Conservation (phyloP, 2,329 filamentous ascomycete genomes). For the Chaetothyriales sp. region DNA sequence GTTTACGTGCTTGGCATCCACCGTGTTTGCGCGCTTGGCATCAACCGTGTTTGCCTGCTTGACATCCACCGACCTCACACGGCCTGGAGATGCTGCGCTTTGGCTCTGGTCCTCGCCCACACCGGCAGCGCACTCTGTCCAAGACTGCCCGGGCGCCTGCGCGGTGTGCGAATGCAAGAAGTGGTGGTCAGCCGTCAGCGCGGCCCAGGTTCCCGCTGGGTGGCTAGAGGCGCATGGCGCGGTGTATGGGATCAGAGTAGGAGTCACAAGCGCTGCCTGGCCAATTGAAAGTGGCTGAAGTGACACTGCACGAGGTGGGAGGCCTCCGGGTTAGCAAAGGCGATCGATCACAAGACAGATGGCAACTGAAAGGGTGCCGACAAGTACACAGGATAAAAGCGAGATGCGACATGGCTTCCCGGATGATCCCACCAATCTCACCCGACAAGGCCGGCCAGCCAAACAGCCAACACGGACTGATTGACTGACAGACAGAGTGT, state of each 20-base stretch:
- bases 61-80: background rate
- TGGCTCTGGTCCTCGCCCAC: background rate
- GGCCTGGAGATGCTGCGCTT: background rate
- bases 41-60: background rate
- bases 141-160: background rate
- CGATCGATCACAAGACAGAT: background rate
- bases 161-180: background rate
- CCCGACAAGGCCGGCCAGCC: background rate
- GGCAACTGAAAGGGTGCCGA: too few species aligned
- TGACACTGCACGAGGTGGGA: background rate
- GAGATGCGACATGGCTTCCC: background rate
- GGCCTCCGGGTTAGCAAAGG: background rate
- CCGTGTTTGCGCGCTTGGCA: background rate
- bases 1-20: background rate
- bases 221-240: background rate
- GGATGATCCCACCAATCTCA: background rate
- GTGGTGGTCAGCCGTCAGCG: background rate
- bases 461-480: background rate
- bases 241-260: background rate
- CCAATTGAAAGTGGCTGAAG: background rate
- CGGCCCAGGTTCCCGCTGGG: background rate
- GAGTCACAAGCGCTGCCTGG: background rate
- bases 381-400: background rate
- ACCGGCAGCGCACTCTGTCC: background rate
- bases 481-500: background rate